A percentile compares a stretch with the other conserved stretches of the same genome.
Conservation (phyloP, 768 basidiomycete species). For the Lentinula lateritia region DNA sequence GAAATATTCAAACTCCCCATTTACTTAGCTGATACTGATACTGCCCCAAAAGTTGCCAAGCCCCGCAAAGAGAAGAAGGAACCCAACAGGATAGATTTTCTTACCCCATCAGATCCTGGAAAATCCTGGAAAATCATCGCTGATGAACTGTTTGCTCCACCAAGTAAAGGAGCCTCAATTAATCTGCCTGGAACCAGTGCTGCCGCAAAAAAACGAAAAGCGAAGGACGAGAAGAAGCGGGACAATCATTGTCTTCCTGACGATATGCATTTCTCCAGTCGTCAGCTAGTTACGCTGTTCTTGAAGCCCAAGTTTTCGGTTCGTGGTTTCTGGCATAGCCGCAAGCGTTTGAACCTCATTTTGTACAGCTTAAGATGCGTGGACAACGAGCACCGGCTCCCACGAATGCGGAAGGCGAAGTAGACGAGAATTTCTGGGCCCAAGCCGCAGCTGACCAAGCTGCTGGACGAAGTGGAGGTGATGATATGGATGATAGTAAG, state of each 20-base stretch:
- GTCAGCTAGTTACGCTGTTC: constrained; percentile 88
- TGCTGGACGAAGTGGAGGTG: constrained; percentile 50
- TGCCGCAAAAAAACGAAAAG: constrained; percentile 40
- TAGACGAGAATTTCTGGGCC: constrained; percentile 97
- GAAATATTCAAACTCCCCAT: neutral
- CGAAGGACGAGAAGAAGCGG: constrained; percentile 55
- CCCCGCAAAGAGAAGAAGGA: constrained; percentile 70
- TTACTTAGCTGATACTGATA: constrained; percentile 23
- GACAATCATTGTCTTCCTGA: constrained; percentile 83
- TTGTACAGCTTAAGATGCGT: constrained; percentile 78
- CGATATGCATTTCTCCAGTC: constrained; percentile 95
- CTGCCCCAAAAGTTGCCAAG: constrained; percentile 40
- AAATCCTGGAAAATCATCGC: constrained; percentile 55
- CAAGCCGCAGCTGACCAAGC: constrained; percentile 86
- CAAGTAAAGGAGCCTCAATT: constrained; percentile 63
- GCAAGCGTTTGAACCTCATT: neutral
- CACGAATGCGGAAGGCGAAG: constrained; percentile 73
- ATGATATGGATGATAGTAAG: constrained; percentile 61
- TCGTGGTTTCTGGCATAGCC: constrained; percentile 23
- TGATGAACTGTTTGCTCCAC: constrained; percentile 76
- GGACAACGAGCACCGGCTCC: constrained; percentile 57
- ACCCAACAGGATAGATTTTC: constrained; percentile 78
- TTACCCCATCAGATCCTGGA: constrained; percentile 46
- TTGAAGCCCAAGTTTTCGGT: constrained; percentile 95
- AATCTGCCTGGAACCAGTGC: constrained; percentile 55